Percentiles rank a stretch among this genome's conserved stretches.
Conservation (phyloP, 225 moss, liverwort and hornwort genomes). For the Pleurozium schreberi region DNA sequence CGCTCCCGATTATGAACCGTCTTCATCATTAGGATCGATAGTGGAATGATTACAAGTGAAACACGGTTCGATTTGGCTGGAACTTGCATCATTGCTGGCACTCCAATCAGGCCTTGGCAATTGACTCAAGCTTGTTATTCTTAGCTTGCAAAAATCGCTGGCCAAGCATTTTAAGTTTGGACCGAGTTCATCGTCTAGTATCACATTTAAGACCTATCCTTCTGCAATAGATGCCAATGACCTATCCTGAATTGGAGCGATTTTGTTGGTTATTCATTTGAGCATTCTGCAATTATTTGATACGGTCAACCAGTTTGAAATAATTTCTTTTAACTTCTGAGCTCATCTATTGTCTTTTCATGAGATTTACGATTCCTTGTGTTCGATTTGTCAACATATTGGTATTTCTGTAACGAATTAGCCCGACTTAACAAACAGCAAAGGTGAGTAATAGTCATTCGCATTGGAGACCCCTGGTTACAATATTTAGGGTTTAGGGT, state of each 20-base stretch:
- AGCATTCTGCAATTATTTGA: background rate
- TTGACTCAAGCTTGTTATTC: background rate
- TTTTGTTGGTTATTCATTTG: background rate
- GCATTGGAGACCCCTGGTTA: background rate
- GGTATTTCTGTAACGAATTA: background rate
- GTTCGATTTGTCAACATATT: background rate
- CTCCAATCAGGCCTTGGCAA: background rate
- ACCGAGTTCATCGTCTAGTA: background rate
- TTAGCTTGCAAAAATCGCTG: background rate
- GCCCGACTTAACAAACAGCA: background rate
- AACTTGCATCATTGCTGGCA: background rate
- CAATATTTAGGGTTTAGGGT: background rate
- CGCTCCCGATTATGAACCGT: background rate
- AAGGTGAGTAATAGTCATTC: background rate
- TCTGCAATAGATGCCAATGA: background rate
- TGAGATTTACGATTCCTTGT: background rate
- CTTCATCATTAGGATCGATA: background rate
- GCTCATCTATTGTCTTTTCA: background rate
- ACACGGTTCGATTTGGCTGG: background rate
- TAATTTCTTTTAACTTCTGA: background rate
- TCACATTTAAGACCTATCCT: background rate
- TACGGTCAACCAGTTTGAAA: background rate
- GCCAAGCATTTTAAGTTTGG: background rate
- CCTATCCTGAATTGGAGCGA: background rate
- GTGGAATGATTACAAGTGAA: background rate